phyloP scores from a whole-genome alignment of 2,329 filamentous ascomycete species.

The Fusarium sp. region DNA sequence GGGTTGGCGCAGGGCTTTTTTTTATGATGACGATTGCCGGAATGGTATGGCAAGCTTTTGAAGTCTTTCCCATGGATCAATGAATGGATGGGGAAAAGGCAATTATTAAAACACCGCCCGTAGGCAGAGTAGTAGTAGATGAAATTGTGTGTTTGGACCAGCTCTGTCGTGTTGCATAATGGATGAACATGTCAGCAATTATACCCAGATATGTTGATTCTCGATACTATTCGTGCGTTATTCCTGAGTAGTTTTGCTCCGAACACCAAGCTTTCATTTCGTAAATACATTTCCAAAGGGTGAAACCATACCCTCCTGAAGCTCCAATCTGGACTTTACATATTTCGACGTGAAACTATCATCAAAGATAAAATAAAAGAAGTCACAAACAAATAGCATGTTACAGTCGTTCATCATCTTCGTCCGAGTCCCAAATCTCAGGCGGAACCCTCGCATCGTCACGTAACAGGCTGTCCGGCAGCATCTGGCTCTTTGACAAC shows the following conservation, averaged over 20 bases:
- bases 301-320: not conserved
- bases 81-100: constrained; percentile 9
- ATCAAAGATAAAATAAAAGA: not conserved
- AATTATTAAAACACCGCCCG: constrained; percentile 32
- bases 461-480: constrained; percentile 61
- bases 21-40: constrained; percentile 37
- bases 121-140: constrained; percentile 46
- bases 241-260: not conserved
- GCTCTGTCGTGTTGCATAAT: not conserved
- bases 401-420: constrained; percentile 42
- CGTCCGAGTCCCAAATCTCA: constrained; percentile 56
- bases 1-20: constrained; percentile 44
- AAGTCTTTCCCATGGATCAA: constrained; percentile 18
- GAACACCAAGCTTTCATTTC: constrained; percentile 28
- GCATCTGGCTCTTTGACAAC: constrained; percentile 64
- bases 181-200: not conserved
- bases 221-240: not conserved
- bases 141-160: constrained; percentile 43
- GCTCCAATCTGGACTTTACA: not conserved
- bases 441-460: constrained; percentile 52
- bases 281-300: constrained; percentile 14
- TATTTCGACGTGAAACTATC: not conserved
- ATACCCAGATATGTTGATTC: not conserved
- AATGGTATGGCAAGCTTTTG: constrained; percentile 35
- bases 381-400: not conserved